These are phyloP conservation scores for Vigna hirtella DNA, from an alignment of 306 rosid species.

Conservation along the genomic window DNA sequence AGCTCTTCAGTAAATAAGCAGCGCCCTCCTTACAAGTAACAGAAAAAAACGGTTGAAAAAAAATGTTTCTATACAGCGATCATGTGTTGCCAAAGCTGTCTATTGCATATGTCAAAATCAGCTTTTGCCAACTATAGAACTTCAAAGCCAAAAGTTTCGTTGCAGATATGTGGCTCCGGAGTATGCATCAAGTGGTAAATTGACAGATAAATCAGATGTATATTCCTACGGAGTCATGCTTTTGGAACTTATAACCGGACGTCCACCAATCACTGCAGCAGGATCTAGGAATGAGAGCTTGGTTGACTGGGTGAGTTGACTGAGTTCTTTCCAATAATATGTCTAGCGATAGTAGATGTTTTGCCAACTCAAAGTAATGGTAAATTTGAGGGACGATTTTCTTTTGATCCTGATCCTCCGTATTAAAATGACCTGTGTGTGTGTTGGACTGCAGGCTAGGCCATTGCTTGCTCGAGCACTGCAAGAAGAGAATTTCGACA, in stretches of 20 bases:
- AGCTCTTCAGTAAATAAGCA: not conserved
- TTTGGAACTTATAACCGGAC: constrained; percentile 69
- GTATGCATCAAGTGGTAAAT: constrained; percentile 70
- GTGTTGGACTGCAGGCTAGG: constrained; percentile 58
- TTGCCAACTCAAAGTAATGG: not conserved
- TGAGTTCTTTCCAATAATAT: constrained; percentile 33
- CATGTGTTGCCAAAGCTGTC: not conserved
- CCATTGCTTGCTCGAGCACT: constrained; percentile 64
- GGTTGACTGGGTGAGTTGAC: constrained; percentile 77
- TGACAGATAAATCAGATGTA: constrained; percentile 70
- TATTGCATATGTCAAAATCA: not conserved
- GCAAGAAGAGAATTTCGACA: constrained; percentile 51
- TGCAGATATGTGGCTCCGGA: constrained; percentile 74
- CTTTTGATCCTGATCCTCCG: not conserved
- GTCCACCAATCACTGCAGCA: constrained; percentile 52
- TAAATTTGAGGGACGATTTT: constrained; percentile 20
- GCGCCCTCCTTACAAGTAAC: not conserved
- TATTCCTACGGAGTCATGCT: constrained; percentile 69
- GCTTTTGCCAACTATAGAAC: constrained; percentile 2
- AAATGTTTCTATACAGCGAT: not conserved
- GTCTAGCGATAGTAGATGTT: not conserved
- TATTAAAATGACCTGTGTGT: not conserved
- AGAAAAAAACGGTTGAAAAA: not conserved
- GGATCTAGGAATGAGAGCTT: constrained; percentile 55
- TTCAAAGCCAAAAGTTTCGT: constrained; percentile 1